A percentile compares a stretch with the other conserved stretches of the same genome.
Evolutionary conservation across 108 stramenopile genomes (phyloP).

Genomic region (Chaetoceros tenuissimus): DNA sequence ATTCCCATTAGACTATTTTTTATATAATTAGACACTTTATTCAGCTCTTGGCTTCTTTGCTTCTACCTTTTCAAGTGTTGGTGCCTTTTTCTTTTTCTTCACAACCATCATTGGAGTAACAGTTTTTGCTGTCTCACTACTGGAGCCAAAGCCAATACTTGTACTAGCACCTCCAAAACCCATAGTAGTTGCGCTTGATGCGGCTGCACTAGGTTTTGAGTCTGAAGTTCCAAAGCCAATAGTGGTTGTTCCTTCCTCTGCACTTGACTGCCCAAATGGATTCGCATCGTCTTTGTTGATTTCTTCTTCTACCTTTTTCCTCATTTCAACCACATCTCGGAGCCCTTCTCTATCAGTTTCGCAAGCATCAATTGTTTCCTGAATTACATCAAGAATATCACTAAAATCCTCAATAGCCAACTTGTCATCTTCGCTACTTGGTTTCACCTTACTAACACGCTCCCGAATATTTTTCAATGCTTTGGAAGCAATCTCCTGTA

Average conservation of each 20-base stretch:
- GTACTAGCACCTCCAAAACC: not conserved
- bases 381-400: not conserved
- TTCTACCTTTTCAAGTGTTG: not conserved
- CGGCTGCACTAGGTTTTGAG: not conserved
- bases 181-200: not conserved
- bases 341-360: not conserved
- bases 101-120: not conserved
- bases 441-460: not conserved
- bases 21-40: not conserved
- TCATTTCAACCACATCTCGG: not conserved
- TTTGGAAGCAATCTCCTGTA: not conserved
- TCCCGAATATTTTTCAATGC: not conserved
- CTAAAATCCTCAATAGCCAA: not conserved
- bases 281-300: not conserved
- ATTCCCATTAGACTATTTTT: too few relatives aligned
- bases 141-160: not conserved
- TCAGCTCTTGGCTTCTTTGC: not conserved
- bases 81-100: not conserved
- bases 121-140: not conserved
- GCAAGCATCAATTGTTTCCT: not conserved
- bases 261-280: not conserved
- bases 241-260: not conserved
- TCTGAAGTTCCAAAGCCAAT: not conserved
- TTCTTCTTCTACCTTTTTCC: not conserved
- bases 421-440: not conserved